Conservation (phyloP, 257 asterid genomes). For the Verbena officinalis region DNA sequence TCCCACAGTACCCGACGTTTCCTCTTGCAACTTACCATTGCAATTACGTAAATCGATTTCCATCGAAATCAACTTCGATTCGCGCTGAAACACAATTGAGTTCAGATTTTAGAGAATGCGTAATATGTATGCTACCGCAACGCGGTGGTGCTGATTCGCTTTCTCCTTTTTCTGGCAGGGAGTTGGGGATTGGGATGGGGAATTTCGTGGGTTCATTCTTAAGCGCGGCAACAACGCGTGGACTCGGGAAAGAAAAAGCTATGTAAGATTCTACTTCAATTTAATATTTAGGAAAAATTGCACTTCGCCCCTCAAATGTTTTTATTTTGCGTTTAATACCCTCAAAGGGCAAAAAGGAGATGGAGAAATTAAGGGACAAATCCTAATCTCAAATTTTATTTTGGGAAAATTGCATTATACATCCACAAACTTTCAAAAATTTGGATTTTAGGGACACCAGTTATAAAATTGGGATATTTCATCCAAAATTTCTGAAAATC, state of each 20-base stretch:
- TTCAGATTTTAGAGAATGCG: constrained; percentile 33
- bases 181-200: constrained; percentile 1
- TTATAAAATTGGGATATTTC: too few relatives aligned
- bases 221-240: constrained; percentile 33
- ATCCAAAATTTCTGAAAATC: too few relatives aligned
- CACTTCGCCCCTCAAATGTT: too few relatives aligned
- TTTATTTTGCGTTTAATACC: too few relatives aligned
- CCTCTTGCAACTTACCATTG: constrained; percentile 28
- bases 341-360: too few relatives aligned
- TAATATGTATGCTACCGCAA: constrained; percentile 33
- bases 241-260: neutral
- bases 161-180: neutral
- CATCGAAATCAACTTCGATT: constrained; percentile 25
- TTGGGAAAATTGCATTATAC: too few relatives aligned
- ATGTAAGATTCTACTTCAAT: too few relatives aligned
- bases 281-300: too few relatives aligned
- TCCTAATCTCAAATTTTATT: too few relatives aligned
- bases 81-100: neutral
- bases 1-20: constrained; percentile 25
- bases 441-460: too few relatives aligned
- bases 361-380: too few relatives aligned
- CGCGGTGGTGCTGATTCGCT: neutral
- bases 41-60: constrained; percentile 25
- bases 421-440: too few relatives aligned
- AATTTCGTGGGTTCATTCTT: constrained; percentile 19